Base-by-base conservation (phyloP, 2,329 filamentous ascomycete genomes). In the Nemania diffusa region DNA sequence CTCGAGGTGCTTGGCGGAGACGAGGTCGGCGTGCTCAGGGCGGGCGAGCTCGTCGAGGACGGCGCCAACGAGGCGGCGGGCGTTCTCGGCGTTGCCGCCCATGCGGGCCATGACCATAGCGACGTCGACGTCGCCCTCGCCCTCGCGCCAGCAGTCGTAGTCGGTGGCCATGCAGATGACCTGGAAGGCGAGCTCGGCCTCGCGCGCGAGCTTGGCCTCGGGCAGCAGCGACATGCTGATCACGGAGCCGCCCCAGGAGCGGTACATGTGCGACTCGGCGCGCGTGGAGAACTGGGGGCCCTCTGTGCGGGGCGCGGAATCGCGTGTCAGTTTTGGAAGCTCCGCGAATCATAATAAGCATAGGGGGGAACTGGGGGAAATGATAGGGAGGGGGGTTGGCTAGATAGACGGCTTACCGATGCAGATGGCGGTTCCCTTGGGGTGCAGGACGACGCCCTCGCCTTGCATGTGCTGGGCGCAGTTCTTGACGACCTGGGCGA, bases 161-260 rank as follows among this genome's bases (percentile, higher is more conserved):
- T 99, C 96, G 29, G 96, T 99, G 37, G 93, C 93, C 96, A 99
- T 99, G 85, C 95, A 97, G 77, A 99, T 97, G 88, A 97, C 97
- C 84, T 97, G 94, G 81, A 98, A 98, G 40, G 91, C 92, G 74
- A 99, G 92, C 84, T 99, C 96, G 26, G 96, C 96, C 84, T 99
- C 96, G 61, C 93, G 90, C 9, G 96, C 96, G 22, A 99, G 90
- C 85, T 99, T 99, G 57, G 95, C 92, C 83, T 99, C 96, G 22
- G 96, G 96, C 17, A 99, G 87, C 15, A 91, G 91, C 51, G 93
- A 97, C 96, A 99, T 99, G 87, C 98, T 98, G 85, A 99, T 98
- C 60, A 98, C 92, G 72, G 88, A 92, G 73, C 94, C 95, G 75
- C 95, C 95, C 92, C 94, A 97, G 68, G 89, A 86, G 73, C 96